Percentiles rank a stretch among this genome's conserved stretches.
Evolutionary conservation across 192 early-diverging fungal genomes (phyloP).

Genomic region (Coemansia sp.): DNA sequence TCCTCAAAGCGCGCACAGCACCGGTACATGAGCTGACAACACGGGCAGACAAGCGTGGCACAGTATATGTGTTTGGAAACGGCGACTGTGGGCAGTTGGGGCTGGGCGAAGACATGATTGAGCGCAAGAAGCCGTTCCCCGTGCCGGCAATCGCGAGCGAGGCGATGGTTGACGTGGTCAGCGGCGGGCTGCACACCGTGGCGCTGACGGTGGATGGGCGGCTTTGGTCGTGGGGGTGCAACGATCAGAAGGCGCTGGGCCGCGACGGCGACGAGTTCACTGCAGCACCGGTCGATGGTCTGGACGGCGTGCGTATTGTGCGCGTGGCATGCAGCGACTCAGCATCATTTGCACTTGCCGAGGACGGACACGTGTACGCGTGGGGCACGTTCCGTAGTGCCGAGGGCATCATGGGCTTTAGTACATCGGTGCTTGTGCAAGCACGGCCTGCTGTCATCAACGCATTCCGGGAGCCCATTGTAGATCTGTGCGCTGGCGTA

Average conservation of each 20-base stretch:
- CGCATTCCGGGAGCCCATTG: slow-evolving; percentile 61
- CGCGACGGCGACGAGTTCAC: slow-evolving; percentile 61
- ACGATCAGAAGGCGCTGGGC: slow-evolving; percentile 88
- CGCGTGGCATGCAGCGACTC: slow-evolving; percentile 84
- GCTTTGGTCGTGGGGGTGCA: slow-evolving; percentile 95
- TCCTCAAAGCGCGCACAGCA: slow-evolving; percentile 41
- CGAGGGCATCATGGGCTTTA: slow-evolving; percentile 85
- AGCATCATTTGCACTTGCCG: slow-evolving; percentile 73
- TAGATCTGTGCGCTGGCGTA: slow-evolving; percentile 76
- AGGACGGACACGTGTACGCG: slow-evolving; percentile 75
- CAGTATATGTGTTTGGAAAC: slow-evolving; percentile 80
- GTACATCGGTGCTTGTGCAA: slow-evolving; percentile 64
- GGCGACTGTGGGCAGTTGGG: slow-evolving; percentile 93
- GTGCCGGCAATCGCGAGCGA: slow-evolving; percentile 67
- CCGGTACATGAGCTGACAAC: slow-evolving; percentile 25
- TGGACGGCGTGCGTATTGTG: slow-evolving; percentile 72
- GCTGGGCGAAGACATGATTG: slow-evolving; percentile 76
- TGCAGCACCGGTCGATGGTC: slow-evolving; percentile 73
- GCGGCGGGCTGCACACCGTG: slow-evolving; percentile 88
- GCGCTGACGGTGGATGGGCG: slow-evolving; percentile 69
- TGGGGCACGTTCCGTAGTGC: slow-evolving; percentile 87
- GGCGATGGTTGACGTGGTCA: slow-evolving; percentile 72
- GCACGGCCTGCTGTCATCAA: slow-evolving; percentile 59
- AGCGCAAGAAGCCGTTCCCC: slow-evolving; percentile 75
- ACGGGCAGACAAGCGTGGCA: slow-evolving; percentile 19